A percentile compares a stretch with the other conserved stretches of the same genome.
Conservation (phyloP, 768 basidiomycete genomes). For the Boletus vinaceobasis region DNA sequence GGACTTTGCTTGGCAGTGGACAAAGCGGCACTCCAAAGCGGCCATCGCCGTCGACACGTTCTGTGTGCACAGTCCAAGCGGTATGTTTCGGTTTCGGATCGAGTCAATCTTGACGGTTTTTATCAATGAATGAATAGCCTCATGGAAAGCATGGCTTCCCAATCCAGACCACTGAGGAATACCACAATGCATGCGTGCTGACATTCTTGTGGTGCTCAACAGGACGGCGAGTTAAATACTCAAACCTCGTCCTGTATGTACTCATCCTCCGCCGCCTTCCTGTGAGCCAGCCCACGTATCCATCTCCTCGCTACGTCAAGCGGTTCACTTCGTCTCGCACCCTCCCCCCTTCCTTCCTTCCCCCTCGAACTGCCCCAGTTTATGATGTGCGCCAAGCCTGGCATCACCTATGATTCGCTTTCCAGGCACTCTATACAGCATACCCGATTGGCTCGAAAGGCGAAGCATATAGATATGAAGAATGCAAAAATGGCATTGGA, state of each 20-base stretch:
- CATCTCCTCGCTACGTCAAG: conserved; percentile 5
- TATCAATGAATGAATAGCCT: conserved; percentile 15
- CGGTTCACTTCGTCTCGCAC: neutral
- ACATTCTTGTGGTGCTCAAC: conserved; percentile 1
- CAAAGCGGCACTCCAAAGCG: conserved; percentile 4
- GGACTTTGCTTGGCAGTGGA: neutral
- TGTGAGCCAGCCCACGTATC: neutral
- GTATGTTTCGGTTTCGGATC: conserved; percentile 3
- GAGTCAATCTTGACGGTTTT: conserved; percentile 3
- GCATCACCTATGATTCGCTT: conserved; percentile 3
- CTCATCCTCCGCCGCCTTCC: neutral
- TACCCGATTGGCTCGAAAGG: conserved; percentile 9
- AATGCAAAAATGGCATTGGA: conserved; percentile 15
- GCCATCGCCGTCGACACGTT: conserved; percentile 18
- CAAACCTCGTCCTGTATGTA: neutral
- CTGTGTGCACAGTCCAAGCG: neutral
- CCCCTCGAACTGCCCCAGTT: neutral
- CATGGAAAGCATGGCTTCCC: conserved; percentile 11
- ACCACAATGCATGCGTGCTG: conserved; percentile 21
- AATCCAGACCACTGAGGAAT: conserved; percentile 17
- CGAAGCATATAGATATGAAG: conserved; percentile 15
- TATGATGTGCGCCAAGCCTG: conserved; percentile 12
- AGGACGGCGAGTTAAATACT: conserved; percentile 26
- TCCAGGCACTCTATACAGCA: conserved; percentile 6
- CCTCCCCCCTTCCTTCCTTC: neutral